Percentiles rank a stretch among this genome's conserved stretches.
phyloP scores from a whole-genome alignment of 1,284 basidiomycete species.

The Bondarzewia mesenterica region DNA sequence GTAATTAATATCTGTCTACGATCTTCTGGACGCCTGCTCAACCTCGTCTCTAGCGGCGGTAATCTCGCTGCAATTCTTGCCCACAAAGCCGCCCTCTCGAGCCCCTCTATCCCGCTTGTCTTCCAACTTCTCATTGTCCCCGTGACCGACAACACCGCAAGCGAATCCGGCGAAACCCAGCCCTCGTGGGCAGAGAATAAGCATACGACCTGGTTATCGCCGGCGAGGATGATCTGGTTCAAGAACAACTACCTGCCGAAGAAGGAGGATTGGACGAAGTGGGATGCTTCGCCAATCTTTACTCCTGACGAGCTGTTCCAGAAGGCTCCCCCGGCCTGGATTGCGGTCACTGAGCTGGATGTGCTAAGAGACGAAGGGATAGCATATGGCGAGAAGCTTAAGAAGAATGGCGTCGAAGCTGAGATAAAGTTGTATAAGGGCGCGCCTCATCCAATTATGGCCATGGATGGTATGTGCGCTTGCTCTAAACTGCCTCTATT shows the following conservation, averaged over 20 bases:
- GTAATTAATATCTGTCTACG: conserved; percentile 24
- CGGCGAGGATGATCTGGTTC: conserved; percentile 69
- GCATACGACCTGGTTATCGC: conserved; percentile 51
- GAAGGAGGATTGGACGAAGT: conserved; percentile 46
- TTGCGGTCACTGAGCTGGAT: conserved; percentile 59
- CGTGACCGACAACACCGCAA: conserved; percentile 63
- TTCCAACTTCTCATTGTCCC: conserved; percentile 66
- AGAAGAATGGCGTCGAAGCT: conserved; percentile 42
- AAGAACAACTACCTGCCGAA: conserved; percentile 59
- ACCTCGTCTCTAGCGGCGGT: conserved; percentile 41
- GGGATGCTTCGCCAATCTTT: conserved; percentile 64
- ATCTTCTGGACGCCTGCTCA: background rate
- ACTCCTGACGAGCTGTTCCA: conserved; percentile 48
- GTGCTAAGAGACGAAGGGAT: conserved; percentile 62
- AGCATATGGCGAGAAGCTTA: conserved; percentile 54
- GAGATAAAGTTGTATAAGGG: conserved; percentile 50
- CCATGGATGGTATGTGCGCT: conserved; percentile 49
- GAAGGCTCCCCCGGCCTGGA: conserved; percentile 50
- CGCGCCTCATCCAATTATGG: conserved; percentile 62
- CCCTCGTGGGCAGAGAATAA: conserved; percentile 52
- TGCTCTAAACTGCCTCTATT: background rate
- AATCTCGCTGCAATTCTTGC: conserved; percentile 64
- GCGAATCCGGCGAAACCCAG: conserved; percentile 27
- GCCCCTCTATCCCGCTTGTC: conserved; percentile 45
- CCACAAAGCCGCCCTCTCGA: conserved; percentile 46